phyloP scores from a whole-genome alignment of 257 asterid genomes.

The Nemophila menziesii region DNA sequence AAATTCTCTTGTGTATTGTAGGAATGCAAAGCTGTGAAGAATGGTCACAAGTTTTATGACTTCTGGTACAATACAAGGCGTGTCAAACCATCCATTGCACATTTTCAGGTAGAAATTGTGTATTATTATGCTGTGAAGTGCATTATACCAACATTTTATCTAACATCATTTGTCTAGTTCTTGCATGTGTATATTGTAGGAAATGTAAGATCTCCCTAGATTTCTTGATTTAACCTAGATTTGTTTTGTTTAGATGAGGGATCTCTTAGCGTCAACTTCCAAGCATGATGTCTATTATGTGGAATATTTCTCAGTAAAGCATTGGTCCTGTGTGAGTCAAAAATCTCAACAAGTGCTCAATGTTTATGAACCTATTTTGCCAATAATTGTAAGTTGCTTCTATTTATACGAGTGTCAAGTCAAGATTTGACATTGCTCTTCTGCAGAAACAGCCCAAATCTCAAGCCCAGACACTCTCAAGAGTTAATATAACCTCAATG shows the following conservation, averaged over 20 bases:
- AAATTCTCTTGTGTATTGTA: slow-evolving; percentile 17
- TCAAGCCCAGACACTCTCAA: slow-evolving; percentile 40
- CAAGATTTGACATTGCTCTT: neutral
- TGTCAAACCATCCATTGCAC: slow-evolving; percentile 82
- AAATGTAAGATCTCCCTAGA: too few species aligned
- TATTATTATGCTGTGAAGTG: too few species aligned
- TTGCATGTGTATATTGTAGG: too few species aligned
- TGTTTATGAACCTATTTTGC: slow-evolving; percentile 60
- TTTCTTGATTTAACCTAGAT: too few species aligned
- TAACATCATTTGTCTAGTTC: too few species aligned
- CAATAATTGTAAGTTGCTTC: slow-evolving; percentile 43
- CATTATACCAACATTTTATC: too few species aligned
- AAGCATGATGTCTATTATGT: slow-evolving; percentile 83
- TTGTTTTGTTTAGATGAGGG: slow-evolving; percentile 59
- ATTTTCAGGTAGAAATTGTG: slow-evolving; percentile 88
- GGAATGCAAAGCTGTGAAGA: slow-evolving; percentile 73
- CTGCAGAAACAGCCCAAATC: slow-evolving; percentile 49
- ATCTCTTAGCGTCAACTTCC: slow-evolving; percentile 73
- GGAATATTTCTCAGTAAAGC: slow-evolving; percentile 78
- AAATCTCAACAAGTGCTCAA: slow-evolving; percentile 70
- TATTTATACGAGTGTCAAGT: too few species aligned
- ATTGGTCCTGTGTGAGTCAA: slow-evolving; percentile 70
- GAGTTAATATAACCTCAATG: slow-evolving; percentile 79
- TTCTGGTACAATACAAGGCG: slow-evolving; percentile 86
- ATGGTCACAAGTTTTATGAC: slow-evolving; percentile 57